Evolutionary conservation across 305 asterid genomes (phyloP), one percentile per base, ranked within the genome.

Genomic region (Rubia balearica): DNA sequence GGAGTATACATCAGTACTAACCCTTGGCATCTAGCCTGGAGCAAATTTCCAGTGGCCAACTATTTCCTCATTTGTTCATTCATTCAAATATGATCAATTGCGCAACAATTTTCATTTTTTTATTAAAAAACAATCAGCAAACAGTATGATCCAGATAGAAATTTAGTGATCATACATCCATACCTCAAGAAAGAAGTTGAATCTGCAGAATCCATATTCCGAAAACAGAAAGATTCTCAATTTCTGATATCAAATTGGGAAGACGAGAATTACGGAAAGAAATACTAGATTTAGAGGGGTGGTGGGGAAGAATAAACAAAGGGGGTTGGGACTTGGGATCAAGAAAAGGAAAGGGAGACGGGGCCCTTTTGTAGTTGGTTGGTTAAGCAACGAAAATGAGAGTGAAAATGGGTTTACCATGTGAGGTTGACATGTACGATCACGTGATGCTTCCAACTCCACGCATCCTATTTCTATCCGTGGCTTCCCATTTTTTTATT

Each of bases 181-280:
- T 64, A 90, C 96, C 96, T 90, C 89, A 79, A 64, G 76, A 79
- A 76, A 12, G 90, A 82, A 84, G 80, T 77, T 68, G 88, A 53
- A 65, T 90, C 88, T 67, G 77, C 70, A 75, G 70, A 79, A 59
- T 77, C 84, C 77, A 87, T 89, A 85, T 61, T 49, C 45, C 67
- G 51, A 16, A 8, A 51, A n/a, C 67, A 64, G 51, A 72, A 70
- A 22, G 27, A 10, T 56, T 40, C 65, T 12, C 46, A 48, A 68
- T 53, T 53, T 53, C 59, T 53, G 11, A 53, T 6, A 53, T 53
- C 59, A 7, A 53, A 53, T 17, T 53, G 24, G 59, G 7, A 53
- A 53, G 24, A 17, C 59, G 59, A 7, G 24, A 53, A 33, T 36
- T 38, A 8, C 43, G 63, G 14, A 8, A 22, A 41, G 7, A 43